Evolutionary conservation across 2,329 filamentous ascomycete species (phyloP), one percentile per base, ranked within the genome.

Genomic region (Aureobasidium zeae): DNA sequence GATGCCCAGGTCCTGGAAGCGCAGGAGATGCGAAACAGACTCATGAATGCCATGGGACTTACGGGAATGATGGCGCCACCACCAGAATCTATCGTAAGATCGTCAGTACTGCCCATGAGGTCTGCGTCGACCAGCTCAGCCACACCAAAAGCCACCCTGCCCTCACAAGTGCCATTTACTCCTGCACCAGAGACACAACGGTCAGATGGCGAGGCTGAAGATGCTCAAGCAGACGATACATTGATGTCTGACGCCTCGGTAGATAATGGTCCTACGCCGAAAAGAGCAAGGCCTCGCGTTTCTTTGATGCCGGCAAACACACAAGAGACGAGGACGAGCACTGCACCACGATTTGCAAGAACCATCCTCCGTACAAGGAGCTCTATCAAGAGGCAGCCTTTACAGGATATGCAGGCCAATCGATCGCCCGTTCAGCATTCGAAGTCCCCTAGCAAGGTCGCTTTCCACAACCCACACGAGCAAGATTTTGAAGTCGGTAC

Each of bases 221-320:
- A 43, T 12, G 44, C 52, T 22, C 47, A 47, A 17, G 22, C 48
- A 17, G 35, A 53, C 13, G 24, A 44, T 13, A 54, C 55, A 3
- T 55, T 56, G 43, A 52, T 48, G 6, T 56, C 51, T 7, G 50
- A 53, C 8, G 47, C 55, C 10, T 62, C 62, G 2, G 61, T 58
- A 5, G 53, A 52, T 37, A 53, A 51, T 28, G 62, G 55, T 12
- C 57, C 58, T 2, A 65, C 61, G 19, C 65, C 66, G 3, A 71
- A 71, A 49, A 62, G 68, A 12, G 48, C 57, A 1, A 65, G 62
- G 42, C 55, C 60, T 19, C 55, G 57, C 5, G 56, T 53, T 15
- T 52, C 60, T 1, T 60, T 58, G 49, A 61, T 58, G 33, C 49
- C 53, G 5, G 54, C 59, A 19, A 46, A 51, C 3, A 52, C 59